A percentile compares a stretch with the other conserved stretches of the same genome.
These are phyloP conservation scores for Trichoderma parareesei DNA, from an alignment of 495 filamentous ascomycete species.

Conservation along the genomic window DNA sequence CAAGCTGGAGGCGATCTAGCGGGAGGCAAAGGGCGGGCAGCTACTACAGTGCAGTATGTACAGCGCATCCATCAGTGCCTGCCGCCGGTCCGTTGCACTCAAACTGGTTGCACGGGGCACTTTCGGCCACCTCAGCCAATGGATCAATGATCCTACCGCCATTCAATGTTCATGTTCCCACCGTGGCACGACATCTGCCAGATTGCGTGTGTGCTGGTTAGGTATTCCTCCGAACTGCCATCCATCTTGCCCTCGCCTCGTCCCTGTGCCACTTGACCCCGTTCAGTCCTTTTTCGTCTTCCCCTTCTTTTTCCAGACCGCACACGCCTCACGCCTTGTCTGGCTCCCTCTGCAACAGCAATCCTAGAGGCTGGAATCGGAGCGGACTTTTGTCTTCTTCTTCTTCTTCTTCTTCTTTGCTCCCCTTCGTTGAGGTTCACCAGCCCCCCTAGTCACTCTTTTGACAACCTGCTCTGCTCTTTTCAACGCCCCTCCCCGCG, in stretches of 20 bases:
- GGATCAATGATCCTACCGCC: background rate
- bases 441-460: conserved; percentile 1
- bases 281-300: background rate
- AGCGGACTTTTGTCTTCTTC: background rate
- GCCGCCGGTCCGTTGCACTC: too few species aligned
- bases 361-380: conserved; percentile 1
- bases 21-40: too few species aligned
- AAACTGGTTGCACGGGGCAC: too few species aligned
- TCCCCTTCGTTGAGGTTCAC: background rate
- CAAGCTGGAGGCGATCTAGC: too few species aligned
- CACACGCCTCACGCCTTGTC: background rate
- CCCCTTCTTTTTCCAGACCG: background rate
- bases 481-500: background rate
- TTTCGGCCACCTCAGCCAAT: too few species aligned
- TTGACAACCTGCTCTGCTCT: background rate
- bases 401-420: background rate
- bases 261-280: background rate
- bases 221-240: too few species aligned
- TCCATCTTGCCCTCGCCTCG: background rate
- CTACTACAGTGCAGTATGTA: too few species aligned
- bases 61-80: too few species aligned
- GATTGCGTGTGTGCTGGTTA: background rate
- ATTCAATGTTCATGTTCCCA: background rate
- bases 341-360: background rate
- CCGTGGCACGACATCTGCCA: background rate